A percentile compares a stretch with the other conserved stretches of the same genome.
phyloP scores from a whole-genome alignment of 23 red algal genomes.

The Gracilaria domingensis region DNA sequence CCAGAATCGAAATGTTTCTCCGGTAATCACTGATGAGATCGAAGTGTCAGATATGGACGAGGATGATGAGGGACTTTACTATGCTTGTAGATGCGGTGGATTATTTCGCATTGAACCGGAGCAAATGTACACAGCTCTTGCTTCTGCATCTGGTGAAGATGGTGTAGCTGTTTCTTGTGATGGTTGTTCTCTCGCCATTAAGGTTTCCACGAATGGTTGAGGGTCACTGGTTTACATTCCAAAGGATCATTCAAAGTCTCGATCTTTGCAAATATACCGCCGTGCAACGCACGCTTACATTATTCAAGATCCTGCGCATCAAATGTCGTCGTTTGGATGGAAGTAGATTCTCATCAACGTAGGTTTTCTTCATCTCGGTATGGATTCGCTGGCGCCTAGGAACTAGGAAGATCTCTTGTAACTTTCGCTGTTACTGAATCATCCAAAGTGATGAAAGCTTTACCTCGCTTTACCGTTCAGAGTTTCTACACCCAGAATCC shows the following conservation, averaged over 20 bases:
- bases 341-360: background rate
- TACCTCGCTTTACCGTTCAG: slow-evolving; percentile 24
- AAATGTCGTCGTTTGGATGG: no score
- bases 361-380: background rate
- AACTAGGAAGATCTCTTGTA: background rate
- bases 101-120: background rate
- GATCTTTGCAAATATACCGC: no score
- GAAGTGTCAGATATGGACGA: background rate
- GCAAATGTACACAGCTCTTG: background rate
- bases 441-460: slow-evolving; percentile 4
- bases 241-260: no score
- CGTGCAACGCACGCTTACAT: no score
- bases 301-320: no score
- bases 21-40: background rate
- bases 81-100: slow-evolving; percentile 3
- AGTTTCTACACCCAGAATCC: background rate
- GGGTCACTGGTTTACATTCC: no score
- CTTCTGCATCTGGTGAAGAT: background rate
- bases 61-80: background rate
- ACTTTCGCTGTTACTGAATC: slow-evolving; percentile 30
- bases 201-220: background rate
- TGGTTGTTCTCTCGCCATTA: background rate
- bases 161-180: background rate
- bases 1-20: background rate
- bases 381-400: background rate